Evolutionary conservation across 805 yeast genomes (phyloP).

Genomic region (Schwanniomyces yamadae): DNA sequence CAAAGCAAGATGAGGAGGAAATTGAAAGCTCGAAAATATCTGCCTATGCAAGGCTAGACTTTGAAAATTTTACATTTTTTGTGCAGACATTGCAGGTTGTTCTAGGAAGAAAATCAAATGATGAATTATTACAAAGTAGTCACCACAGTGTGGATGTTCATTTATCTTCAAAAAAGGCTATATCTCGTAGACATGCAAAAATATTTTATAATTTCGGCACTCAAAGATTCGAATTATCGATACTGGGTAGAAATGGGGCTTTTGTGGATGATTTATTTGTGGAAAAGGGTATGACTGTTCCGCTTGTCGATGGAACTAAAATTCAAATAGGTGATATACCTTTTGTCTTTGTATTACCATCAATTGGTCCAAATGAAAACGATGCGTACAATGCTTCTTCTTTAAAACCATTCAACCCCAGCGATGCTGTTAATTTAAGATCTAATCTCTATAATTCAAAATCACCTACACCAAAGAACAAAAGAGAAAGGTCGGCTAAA

Average conservation of each 20-base stretch:
- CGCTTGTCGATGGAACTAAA: conserved; percentile 74
- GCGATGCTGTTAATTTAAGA: conserved; percentile 59
- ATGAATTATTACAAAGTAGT: conserved; percentile 55
- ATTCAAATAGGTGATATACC: conserved; percentile 93
- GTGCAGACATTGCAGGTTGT: conserved; percentile 95
- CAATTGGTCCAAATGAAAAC: conserved; percentile 45
- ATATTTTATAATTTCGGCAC: conserved; percentile 96
- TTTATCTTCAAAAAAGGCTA: conserved; percentile 87
- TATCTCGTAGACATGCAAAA: conserved; percentile 91
- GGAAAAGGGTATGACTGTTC: conserved; percentile 89
- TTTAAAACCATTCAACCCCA: conserved; percentile 51
- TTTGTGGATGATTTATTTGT: conserved; percentile 90
- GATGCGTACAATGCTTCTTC: conserved; percentile 16
- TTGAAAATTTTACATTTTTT: conserved; percentile 89
- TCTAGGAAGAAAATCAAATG: conserved; percentile 76
- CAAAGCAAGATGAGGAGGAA: conserved; percentile 6
- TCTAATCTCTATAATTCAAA: conserved; percentile 42
- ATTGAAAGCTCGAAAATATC: conserved; percentile 38
- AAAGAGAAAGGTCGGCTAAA: conserved; percentile 30
- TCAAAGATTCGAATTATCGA: conserved; percentile 87
- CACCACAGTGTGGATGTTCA: conserved; percentile 86
- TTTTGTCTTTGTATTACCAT: conserved; percentile 84
- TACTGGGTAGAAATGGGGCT: conserved; percentile 94
- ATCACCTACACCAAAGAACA: conserved; percentile 13
- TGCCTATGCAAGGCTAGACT: conserved; percentile 78